These are phyloP conservation scores for Zygnema cylindricum DNA, from an alignment of 139 green algal species.

Conservation along the genomic window DNA sequence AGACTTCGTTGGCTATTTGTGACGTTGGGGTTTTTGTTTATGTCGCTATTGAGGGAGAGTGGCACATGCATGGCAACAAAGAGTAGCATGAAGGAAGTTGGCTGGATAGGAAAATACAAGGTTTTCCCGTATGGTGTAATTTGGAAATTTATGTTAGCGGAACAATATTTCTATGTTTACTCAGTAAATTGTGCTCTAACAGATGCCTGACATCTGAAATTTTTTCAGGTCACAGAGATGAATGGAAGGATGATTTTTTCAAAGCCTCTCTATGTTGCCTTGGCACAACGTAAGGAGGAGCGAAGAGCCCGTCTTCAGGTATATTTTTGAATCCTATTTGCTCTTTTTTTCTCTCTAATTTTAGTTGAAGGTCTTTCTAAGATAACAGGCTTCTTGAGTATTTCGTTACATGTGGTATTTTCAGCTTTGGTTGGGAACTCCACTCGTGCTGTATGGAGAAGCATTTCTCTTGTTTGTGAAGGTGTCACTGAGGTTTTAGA, in stretches of 20 bases:
- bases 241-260: constrained; percentile 69
- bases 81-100: neutral
- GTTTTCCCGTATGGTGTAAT: neutral
- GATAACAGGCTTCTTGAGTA: neutral
- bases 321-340: too few species aligned
- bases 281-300: constrained; percentile 73
- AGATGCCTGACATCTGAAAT: too few species aligned
- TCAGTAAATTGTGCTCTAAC: too few species aligned
- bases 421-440: constrained; percentile 31
- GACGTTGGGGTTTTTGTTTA: neutral
- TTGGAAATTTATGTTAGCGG: neutral
- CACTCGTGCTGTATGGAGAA: too few species aligned
- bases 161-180: neutral
- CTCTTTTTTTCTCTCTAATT: constrained; percentile 28
- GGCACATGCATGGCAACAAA: neutral
- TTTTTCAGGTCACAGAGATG: constrained; percentile 66
- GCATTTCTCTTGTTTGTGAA: too few species aligned
- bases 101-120: neutral
- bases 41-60: neutral
- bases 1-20: neutral
- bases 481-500: too few species aligned
- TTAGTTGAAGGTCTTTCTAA: constrained; percentile 11
- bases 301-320: constrained; percentile 61
- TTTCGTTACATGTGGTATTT: constrained; percentile 22
- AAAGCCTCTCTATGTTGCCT: constrained; percentile 72